phyloP scores from a whole-genome alignment of 805 yeast genomes.

The Wickerhamiella allomyrinae region DNA sequence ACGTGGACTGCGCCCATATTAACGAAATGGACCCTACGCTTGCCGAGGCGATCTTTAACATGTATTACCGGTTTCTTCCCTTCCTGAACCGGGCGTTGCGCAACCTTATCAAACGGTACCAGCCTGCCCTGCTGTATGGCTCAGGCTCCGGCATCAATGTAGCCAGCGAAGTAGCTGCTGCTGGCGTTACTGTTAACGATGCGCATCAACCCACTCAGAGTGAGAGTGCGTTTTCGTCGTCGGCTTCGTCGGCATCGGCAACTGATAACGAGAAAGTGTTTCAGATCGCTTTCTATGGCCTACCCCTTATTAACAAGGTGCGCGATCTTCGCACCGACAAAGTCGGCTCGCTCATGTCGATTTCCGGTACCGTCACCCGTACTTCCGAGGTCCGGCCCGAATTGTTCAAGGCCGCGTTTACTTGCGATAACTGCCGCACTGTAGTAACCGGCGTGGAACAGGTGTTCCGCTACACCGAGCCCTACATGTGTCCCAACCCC shows the following conservation, averaged over 20 bases:
- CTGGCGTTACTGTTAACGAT: constrained; percentile 6
- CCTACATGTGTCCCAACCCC: constrained; percentile 79
- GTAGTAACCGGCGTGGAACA: constrained; percentile 83
- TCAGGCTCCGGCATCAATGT: constrained; percentile 18
- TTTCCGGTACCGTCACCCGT: constrained; percentile 90
- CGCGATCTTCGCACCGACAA: constrained; percentile 83
- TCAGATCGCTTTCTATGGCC: constrained; percentile 76
- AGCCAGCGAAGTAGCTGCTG: constrained; percentile 1
- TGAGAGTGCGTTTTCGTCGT: constrained; percentile 24
- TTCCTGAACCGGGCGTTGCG: constrained; percentile 63
- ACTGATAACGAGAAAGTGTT: constrained; percentile 50
- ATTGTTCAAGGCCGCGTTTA: constrained; percentile 68
- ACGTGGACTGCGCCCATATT: constrained; percentile 74
- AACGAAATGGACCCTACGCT: constrained; percentile 43
- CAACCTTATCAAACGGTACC: constrained; percentile 55
- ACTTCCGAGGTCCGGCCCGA: constrained; percentile 96
- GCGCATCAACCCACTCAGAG: constrained; percentile 17
- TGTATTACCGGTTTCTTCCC: constrained; percentile 85
- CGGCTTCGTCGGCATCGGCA: constrained; percentile 8
- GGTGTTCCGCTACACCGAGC: constrained; percentile 85
- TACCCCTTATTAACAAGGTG: constrained; percentile 70
- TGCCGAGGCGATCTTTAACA: constrained; percentile 79
- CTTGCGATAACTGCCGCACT: constrained; percentile 80
- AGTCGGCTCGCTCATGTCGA: constrained; percentile 69
- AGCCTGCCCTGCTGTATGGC: constrained; percentile 46